phyloP scores from a whole-genome alignment of 179 eudicot species.

The Monotropa hypopitys region DNA sequence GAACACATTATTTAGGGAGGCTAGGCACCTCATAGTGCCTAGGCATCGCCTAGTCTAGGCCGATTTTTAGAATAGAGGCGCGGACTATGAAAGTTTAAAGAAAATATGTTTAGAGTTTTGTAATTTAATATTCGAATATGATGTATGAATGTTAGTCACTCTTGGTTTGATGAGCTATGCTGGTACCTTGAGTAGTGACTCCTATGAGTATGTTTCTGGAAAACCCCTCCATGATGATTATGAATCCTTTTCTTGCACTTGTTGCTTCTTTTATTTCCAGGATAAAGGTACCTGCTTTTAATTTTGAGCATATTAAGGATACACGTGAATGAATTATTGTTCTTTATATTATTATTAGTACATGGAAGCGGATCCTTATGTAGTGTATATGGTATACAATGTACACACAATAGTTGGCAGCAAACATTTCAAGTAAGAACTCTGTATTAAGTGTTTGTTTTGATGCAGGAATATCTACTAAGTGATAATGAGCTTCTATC shows the following conservation, averaged over 20 bases:
- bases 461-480: slow-evolving; percentile 72
- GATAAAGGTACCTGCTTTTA: background rate
- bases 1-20: too few relatives aligned
- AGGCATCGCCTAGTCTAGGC: too few relatives aligned
- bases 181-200: background rate
- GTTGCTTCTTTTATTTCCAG: background rate
- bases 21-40: too few relatives aligned
- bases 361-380: background rate
- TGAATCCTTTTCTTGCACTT: background rate
- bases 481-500: slow-evolving; percentile 59
- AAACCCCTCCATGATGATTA: too few relatives aligned
- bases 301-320: background rate
- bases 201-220: background rate
- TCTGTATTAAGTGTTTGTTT: slow-evolving; percentile 70
- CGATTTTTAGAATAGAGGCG: too few relatives aligned
- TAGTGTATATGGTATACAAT: background rate
- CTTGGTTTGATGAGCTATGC: background rate
- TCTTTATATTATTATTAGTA: background rate
- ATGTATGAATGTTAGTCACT: background rate
- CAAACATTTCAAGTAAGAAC: slow-evolving; percentile 21
- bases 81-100: background rate
- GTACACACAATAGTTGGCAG: slow-evolving; percentile 9
- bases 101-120: background rate
- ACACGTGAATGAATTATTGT: background rate
- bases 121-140: background rate